phyloP scores from a whole-genome alignment of 164 flowering plant species.

The Euptelea pleiosperma region DNA sequence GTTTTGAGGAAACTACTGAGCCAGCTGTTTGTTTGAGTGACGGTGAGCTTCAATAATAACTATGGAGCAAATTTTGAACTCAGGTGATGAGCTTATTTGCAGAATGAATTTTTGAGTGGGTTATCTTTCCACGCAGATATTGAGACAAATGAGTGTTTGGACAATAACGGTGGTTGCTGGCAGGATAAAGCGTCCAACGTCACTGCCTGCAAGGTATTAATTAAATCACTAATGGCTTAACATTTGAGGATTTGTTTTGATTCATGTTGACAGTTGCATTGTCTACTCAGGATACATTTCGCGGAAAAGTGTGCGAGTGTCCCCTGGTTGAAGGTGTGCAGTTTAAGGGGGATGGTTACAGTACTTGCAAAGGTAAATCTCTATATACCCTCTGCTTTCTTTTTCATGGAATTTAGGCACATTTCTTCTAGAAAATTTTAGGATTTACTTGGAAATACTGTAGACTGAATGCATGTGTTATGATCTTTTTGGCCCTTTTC shows the following conservation, averaged over 20 bases:
- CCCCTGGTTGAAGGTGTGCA: constrained; percentile 85
- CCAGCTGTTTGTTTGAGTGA: constrained; percentile 81
- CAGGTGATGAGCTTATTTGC: not conserved
- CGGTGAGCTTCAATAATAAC: constrained; percentile 40
- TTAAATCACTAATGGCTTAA: constrained; percentile 1
- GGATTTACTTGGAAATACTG: too few relatives aligned
- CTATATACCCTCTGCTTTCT: not conserved
- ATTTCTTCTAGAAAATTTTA: not conserved
- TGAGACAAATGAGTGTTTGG: constrained; percentile 91
- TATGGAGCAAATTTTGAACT: constrained; percentile 7
- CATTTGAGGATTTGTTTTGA: not conserved
- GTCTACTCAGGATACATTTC: constrained; percentile 65
- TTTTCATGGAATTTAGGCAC: too few relatives aligned
- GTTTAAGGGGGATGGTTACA: constrained; percentile 94
- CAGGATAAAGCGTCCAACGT: constrained; percentile 63
- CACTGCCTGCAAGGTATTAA: constrained; percentile 86
- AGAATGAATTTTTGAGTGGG: constrained; percentile 2
- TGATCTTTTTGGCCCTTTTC: too few relatives aligned
- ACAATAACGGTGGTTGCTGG: constrained; percentile 96
- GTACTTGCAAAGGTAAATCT: constrained; percentile 60
- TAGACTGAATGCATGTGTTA: too few relatives aligned
- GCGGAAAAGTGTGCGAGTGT: constrained; percentile 91
- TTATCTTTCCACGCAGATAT: constrained; percentile 47
- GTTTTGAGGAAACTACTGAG: constrained; percentile 96
- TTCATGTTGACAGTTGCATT: constrained; percentile 6